phyloP scores from a whole-genome alignment of 805 yeast species.

The Candida krabiensis region DNA sequence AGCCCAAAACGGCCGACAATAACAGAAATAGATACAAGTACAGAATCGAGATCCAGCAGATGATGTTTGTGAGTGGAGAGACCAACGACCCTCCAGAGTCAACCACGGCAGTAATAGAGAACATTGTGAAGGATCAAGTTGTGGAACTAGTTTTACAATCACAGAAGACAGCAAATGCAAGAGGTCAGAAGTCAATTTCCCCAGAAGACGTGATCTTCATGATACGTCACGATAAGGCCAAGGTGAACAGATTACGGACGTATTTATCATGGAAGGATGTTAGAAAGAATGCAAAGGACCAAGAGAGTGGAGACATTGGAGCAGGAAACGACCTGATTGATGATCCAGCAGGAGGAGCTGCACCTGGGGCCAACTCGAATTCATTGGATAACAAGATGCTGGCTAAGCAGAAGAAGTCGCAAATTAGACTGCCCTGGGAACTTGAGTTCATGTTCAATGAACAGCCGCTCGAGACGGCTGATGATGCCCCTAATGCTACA shows the following conservation, averaged over 20 bases:
- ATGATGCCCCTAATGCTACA: conserved; percentile 62
- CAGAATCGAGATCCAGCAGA: conserved; percentile 91
- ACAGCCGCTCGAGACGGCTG: conserved; percentile 59
- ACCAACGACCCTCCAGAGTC: conserved; percentile 91
- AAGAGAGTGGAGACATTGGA: conserved; percentile 50
- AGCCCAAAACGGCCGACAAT: conserved; percentile 6
- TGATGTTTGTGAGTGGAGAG: conserved; percentile 99
- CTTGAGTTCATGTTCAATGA: conserved; percentile 90
- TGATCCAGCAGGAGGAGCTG: conserved; percentile 32
- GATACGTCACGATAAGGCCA: conserved; percentile 90
- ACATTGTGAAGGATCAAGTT: conserved; percentile 92
- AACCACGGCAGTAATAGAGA: conserved; percentile 91
- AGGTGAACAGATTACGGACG: conserved; percentile 86
- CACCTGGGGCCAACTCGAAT: conserved; percentile 32
- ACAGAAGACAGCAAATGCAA: conserved; percentile 67
- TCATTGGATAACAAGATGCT: conserved; percentile 44
- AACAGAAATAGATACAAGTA: conserved; percentile 61
- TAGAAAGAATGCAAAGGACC: conserved; percentile 71
- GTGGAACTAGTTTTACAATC: conserved; percentile 78
- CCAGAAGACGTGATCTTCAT: conserved; percentile 93
- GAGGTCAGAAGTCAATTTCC: conserved; percentile 82
- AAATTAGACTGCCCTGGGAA: conserved; percentile 93
- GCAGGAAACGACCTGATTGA: conserved; percentile 36
- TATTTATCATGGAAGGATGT: conserved; percentile 97
- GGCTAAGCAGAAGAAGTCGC: conserved; percentile 68